Base-by-base conservation (phyloP, 192 early-diverging fungal genomes). In the Gonapodya sp. region DNA sequence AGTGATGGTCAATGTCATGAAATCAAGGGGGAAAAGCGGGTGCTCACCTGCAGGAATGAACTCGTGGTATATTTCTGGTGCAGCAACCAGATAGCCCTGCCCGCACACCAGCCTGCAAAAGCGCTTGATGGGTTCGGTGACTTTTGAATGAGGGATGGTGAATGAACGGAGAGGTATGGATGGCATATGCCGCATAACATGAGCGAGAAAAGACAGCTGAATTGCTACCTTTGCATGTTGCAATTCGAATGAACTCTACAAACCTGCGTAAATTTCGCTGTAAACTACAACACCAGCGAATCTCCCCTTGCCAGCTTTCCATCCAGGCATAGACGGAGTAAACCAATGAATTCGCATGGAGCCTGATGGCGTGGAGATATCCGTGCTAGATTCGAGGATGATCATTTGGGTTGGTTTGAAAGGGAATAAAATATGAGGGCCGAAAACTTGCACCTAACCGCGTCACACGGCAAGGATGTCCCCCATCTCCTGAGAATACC, bases 61-160 rank as follows among this genome's bases (percentile, higher is more conserved):
- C 80, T 92, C 91, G 81, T 92, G 91, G 82, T 88, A 92, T 31
- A 85, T 86, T 78, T 92, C 91, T 36, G 87, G 87, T 81, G 87
- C 88, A 0, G 91, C 91, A 24, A 91, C 89, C 8, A 88, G 75
- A 36, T 87, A 87, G 80, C 85, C 86, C 64, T 83, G 82, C 8
- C 75, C 30, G 75, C 18, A 77, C 16, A 18, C 75, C 2, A 31
- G 16, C 30, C 75, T 18, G 75, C 75, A 77, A 33, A 77, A 77
- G 75, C 75, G 75, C 75, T 77, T 77, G 75, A 77, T 77, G 75
- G 75, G 75, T 33, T 77, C 75, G 2, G 75, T 77, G 75, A 77
- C 75, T 64, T 8, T 64, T 64, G n/a, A n/a, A n/a, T n/a, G n/a
- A n/a, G n/a, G n/a, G n/a, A n/a, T n/a, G n/a, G n/a, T n/a, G n/a